Evolutionary conservation across 1,284 basidiomycete genomes (phyloP).

Genomic region (Exobasidium cylindrosporum): DNA sequence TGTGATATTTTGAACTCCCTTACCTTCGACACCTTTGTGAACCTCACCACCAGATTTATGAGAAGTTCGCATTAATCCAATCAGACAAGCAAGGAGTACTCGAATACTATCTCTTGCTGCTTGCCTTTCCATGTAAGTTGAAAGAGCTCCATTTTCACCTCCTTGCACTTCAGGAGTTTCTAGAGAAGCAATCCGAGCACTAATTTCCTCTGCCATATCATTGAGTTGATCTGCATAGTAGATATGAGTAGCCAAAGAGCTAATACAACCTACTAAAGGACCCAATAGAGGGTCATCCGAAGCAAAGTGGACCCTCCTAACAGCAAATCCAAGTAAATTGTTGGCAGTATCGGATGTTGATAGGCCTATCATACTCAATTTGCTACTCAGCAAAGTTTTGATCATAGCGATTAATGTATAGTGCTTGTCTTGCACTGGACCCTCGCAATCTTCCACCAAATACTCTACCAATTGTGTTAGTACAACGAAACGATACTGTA

Average conservation of each 20-base stretch:
- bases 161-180: conserved; percentile 65
- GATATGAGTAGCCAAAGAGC: conserved; percentile 80
- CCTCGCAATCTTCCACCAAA: conserved; percentile 69
- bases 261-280: conserved; percentile 72
- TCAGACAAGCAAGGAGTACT: conserved; percentile 68
- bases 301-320: conserved; percentile 65
- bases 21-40: conserved; percentile 7
- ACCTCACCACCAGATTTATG: conserved; percentile 59
- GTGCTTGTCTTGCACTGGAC: conserved; percentile 63
- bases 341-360: conserved; percentile 82
- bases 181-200: conserved; percentile 70
- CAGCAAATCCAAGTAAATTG: conserved; percentile 63
- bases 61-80: conserved; percentile 63
- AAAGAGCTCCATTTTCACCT: conserved; percentile 48
- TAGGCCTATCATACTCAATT: conserved; percentile 79
- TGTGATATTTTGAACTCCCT: conserved; percentile 34
- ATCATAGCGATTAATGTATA: conserved; percentile 76
- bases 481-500: conserved; percentile 86
- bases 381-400: conserved; percentile 72
- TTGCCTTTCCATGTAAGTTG: conserved; percentile 55
- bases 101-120: conserved; percentile 64
- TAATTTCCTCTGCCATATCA: conserved; percentile 81
- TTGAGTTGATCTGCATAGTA: conserved; percentile 97
- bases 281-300: conserved; percentile 66
- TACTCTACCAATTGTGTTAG: conserved; percentile 80